Evolutionary conservation across 148 eudicot species (phyloP).

Genomic region (Arctostaphylos glauca): DNA sequence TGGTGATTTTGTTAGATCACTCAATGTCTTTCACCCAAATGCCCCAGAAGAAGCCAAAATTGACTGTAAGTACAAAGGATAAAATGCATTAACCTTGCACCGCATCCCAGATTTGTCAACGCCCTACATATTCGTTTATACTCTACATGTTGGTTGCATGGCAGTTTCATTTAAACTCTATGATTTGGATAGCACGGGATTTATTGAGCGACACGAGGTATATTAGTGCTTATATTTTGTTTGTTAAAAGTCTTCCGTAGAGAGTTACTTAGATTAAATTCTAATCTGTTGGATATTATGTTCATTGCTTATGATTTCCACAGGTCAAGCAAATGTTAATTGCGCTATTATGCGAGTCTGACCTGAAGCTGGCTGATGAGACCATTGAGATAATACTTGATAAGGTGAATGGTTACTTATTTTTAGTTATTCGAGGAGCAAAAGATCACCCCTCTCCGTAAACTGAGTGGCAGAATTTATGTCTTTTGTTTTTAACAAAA

Average conservation of each 20-base stretch:
- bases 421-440: not conserved
- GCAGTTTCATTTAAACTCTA: slow-evolving; percentile 90
- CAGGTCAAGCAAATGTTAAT: slow-evolving; percentile 98
- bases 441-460: not conserved
- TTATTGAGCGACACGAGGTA: slow-evolving; percentile 95
- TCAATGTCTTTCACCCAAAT: slow-evolving; percentile 86
- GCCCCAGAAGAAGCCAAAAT: slow-evolving; percentile 87
- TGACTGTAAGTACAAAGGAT: slow-evolving; percentile 51
- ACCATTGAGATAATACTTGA: slow-evolving; percentile 80
- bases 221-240: not conserved
- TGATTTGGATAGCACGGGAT: slow-evolving; percentile 86
- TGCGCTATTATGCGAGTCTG: slow-evolving; percentile 88
- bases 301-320: slow-evolving; percentile 18
- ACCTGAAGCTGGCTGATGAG: slow-evolving; percentile 89
- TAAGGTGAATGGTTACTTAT: slow-evolving; percentile 50
- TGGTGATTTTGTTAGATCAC: slow-evolving; percentile 86
- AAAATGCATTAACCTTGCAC: not conserved
- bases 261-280: not conserved
- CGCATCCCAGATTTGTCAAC: not conserved
- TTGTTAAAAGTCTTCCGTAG: not conserved
- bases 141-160: slow-evolving; percentile 10
- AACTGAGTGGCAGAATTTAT: not conserved
- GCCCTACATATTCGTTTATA: not conserved
- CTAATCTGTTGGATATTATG: not conserved
- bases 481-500: not conserved